These are phyloP conservation scores for Ogataea chonburiensis DNA, from an alignment of 805 yeast genomes.

Conservation along the genomic window DNA sequence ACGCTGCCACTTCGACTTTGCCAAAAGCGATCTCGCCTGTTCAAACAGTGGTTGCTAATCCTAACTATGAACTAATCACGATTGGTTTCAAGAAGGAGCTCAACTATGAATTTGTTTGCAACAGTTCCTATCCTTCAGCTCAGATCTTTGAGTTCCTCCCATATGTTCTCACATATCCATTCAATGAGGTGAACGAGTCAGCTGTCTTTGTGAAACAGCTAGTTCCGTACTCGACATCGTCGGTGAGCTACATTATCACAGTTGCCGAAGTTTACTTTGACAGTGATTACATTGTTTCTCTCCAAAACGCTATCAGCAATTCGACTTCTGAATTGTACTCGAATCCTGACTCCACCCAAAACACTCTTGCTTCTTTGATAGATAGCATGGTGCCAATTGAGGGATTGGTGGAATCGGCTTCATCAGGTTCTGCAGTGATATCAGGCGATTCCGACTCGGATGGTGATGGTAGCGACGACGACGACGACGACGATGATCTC, in stretches of 20 bases:
- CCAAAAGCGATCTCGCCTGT: constrained; percentile 82
- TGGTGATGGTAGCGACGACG: too few species aligned
- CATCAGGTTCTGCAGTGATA: constrained; percentile 13
- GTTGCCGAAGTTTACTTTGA: constrained; percentile 90
- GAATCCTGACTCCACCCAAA: constrained; percentile 54
- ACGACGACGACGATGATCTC: constrained; percentile 5
- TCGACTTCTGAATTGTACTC: constrained; percentile 58
- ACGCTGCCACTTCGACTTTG: constrained; percentile 48
- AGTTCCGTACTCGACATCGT: constrained; percentile 66
- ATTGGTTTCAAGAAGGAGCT: constrained; percentile 77
- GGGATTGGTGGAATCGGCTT: constrained; percentile 35
- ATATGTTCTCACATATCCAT: constrained; percentile 62
- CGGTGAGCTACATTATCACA: constrained; percentile 67
- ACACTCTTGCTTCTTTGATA: constrained; percentile 62
- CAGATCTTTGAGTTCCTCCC: constrained; percentile 87
- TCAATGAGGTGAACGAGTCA: constrained; percentile 32
- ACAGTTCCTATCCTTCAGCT: constrained; percentile 71
- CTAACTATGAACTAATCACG: constrained; percentile 56
- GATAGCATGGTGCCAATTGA: constrained; percentile 66
- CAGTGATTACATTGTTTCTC: constrained; percentile 41
- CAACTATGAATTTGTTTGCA: constrained; percentile 82
- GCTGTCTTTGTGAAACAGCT: constrained; percentile 63
- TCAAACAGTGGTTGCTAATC: constrained; percentile 39
- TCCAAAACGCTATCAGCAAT: constrained; percentile 51
- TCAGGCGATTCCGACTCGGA: constrained; percentile 11